phyloP scores from a whole-genome alignment of 83 land plant genomes.

The Diphasiastrum complanatum region DNA sequence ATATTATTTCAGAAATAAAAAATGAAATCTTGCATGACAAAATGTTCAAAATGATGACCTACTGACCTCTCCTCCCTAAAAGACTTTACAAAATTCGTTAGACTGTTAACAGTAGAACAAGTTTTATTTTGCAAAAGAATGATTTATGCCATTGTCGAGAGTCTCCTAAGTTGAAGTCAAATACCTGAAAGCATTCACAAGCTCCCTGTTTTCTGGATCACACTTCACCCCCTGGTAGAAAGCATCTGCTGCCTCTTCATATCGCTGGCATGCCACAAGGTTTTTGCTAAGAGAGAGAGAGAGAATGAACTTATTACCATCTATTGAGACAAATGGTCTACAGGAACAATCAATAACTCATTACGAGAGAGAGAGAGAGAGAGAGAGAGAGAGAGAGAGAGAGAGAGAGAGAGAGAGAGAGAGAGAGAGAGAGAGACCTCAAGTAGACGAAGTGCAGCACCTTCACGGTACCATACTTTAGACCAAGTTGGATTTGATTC shows the following conservation, averaged over 20 bases:
- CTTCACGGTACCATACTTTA: slow-evolving; percentile 96
- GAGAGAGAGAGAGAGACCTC: slow-evolving; percentile 36
- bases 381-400: neutral
- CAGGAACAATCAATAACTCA: too few species aligned
- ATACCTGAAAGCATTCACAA: slow-evolving; percentile 84
- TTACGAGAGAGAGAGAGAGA: neutral
- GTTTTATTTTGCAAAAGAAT: too few species aligned
- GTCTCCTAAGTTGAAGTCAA: too few species aligned
- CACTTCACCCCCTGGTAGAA: slow-evolving; percentile 82
- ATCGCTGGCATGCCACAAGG: slow-evolving; percentile 47
- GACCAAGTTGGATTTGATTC: slow-evolving; percentile 72
- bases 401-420: neutral
- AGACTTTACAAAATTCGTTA: too few species aligned
- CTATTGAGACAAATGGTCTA: too few species aligned
- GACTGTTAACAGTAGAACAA: too few species aligned
- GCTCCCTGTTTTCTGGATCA: slow-evolving; percentile 79
- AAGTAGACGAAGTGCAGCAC: slow-evolving; percentile 73
- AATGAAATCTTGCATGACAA: too few species aligned
- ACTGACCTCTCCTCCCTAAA: too few species aligned
- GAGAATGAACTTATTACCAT: too few species aligned
- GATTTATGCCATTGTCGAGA: too few species aligned
- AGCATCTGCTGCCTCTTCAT: slow-evolving; percentile 92
- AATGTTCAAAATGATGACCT: too few species aligned
- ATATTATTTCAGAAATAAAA: too few species aligned
- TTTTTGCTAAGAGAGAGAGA: neutral